These are phyloP conservation scores for Collybia mongolica DNA, from an alignment of 768 basidiomycete genomes.

Conservation along the genomic window DNA sequence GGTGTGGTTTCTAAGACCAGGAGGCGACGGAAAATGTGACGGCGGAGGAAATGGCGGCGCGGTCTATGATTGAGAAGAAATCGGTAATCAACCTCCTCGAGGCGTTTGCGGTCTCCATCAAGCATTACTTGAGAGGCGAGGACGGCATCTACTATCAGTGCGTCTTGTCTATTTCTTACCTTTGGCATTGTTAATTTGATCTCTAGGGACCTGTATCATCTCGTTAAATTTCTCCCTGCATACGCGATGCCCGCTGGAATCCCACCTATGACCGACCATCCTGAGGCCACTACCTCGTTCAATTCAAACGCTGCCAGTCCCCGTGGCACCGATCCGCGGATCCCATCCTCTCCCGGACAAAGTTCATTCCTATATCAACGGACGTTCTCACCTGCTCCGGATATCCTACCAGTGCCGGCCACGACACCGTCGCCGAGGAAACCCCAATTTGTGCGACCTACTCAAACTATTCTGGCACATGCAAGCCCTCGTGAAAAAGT, in stretches of 20 bases:
- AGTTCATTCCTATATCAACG: constrained; percentile 24
- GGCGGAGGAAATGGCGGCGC: constrained; percentile 35
- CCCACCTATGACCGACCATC: constrained; percentile 32
- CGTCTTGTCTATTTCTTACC: constrained; percentile 16
- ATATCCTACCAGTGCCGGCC: constrained; percentile 22
- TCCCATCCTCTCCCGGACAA: constrained; percentile 1
- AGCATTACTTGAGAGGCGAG: constrained; percentile 69
- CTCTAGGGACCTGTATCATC: constrained; percentile 60
- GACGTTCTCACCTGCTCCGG: constrained; percentile 12
- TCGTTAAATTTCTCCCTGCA: constrained; percentile 71
- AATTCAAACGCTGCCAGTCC: background rate
- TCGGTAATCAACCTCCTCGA: constrained; percentile 65
- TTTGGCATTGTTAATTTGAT: constrained; percentile 5
- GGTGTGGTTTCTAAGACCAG: constrained; percentile 16
- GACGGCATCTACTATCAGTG: constrained; percentile 47
- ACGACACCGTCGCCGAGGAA: constrained; percentile 20
- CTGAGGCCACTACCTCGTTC: constrained; percentile 1
- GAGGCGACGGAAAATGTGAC: constrained; percentile 16
- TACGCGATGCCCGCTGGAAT: constrained; percentile 56
- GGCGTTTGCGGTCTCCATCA: constrained; percentile 63
- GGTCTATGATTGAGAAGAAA: constrained; percentile 64
- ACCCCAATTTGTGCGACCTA: constrained; percentile 5
- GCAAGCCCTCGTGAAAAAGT: constrained; percentile 24
- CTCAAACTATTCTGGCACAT: background rate
- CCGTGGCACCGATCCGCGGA: constrained; percentile 7